Conservation (phyloP, 176 grass and related monocot species). For the Eleusine coracana region DNA sequence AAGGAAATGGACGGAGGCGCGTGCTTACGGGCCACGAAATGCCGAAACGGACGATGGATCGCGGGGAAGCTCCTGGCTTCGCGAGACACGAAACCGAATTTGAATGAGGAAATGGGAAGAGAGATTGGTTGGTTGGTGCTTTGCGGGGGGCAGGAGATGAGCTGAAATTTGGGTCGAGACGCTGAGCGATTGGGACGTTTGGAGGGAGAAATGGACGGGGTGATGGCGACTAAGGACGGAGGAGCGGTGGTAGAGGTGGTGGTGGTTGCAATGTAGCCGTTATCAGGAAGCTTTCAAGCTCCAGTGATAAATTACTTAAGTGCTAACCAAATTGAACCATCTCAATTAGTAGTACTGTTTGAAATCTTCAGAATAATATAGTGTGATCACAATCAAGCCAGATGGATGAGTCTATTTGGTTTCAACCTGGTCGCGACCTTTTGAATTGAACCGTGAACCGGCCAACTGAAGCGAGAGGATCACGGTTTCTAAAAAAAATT, state of each 20-base stretch:
- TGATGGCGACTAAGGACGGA: constrained; percentile 43
- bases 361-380: not conserved
- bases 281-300: constrained; percentile 76
- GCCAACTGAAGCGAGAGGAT: not conserved
- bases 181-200: constrained; percentile 37
- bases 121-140: constrained; percentile 45
- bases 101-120: constrained; percentile 8
- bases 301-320: constrained; percentile 15
- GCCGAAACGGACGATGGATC: not conserved
- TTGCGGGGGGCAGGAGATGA: not conserved
- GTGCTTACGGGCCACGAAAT: constrained; percentile 47
- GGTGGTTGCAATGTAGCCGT: constrained; percentile 70
- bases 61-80: not conserved
- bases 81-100: constrained; percentile 10
- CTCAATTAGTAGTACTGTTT: not conserved
- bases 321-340: not conserved
- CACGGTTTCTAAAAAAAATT: too few relatives aligned
- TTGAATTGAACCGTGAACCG: not conserved
- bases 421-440: not conserved
- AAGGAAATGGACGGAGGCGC: constrained; percentile 13
- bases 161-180: constrained; percentile 11
- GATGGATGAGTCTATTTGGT: not conserved
- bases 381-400: not conserved
- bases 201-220: constrained; percentile 4
- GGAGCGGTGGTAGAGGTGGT: constrained; percentile 48